Evolutionary conservation across 805 yeast genomes (phyloP), one percentile per base, ranked within the genome.

Genomic region (Komagataella populi): DNA sequence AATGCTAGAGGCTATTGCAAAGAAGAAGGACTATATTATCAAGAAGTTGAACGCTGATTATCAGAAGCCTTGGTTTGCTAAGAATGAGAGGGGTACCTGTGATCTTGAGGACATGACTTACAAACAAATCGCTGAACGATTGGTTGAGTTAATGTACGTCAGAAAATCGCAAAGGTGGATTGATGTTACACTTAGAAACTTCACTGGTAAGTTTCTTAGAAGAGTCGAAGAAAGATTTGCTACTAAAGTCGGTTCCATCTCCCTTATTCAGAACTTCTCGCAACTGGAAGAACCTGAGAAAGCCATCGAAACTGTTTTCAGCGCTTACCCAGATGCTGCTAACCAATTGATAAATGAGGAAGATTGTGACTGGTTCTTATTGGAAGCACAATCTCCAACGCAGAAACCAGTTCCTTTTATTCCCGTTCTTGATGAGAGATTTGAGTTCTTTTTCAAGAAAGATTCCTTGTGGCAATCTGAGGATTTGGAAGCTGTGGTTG

Each of bases 401-500:
- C 97, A 91, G 73, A 93, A 93, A 72, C 99, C 99, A 39, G 96
- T 89, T 65, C 99, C 99, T 56, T 93, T 93, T 60, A 90, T 93
- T 60, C 99, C 99, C 50, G 85, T 87, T 18, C 77, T 93, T 67
- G 96, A 93, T 65, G 95, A 87, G 58, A 85, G 87, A 73, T 88
- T 93, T 62, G 97, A 93, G 70, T 82, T 84, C 64, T 93, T 86
- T 79, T 93, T 93, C 81, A 93, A 93, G 81, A 93, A 93, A 74
- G 99, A 93, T 70, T 91, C 98, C 30, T 77, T 93, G 67, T 93
- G 99, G 99, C 99, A 93, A 77, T 86, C 96, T 22, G 98, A 93
- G 75, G 91, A 87, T 66, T 78, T 93, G 65, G 97, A 89, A 67
- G 87, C 97, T 54, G 98, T 93, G 64, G 90, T 87, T 57, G 98